phyloP scores from a whole-genome alignment of 495 filamentous ascomycete genomes.

The Hyaloscypha variabilis region DNA sequence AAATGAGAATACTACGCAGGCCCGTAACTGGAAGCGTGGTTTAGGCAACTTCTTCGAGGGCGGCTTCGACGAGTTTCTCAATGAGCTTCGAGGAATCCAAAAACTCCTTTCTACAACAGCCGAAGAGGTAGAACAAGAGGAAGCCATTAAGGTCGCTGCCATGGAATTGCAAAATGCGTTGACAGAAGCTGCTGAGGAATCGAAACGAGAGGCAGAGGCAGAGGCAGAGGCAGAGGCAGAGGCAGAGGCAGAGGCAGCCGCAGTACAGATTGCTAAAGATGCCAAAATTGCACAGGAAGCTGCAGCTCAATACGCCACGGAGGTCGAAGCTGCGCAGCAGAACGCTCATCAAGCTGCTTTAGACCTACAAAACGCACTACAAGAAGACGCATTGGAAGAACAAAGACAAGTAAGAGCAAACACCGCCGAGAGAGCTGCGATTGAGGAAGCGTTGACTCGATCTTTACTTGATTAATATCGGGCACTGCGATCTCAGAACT shows the following conservation, averaged over 20 bases:
- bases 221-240: no score
- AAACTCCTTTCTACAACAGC: conserved; percentile 12
- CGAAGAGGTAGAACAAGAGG: conserved; percentile 21
- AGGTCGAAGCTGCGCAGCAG: no score
- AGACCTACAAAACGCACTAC: no score
- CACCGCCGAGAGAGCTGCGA: neutral
- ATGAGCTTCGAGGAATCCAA: conserved; percentile 33
- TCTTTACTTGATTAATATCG: neutral
- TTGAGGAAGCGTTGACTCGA: neutral
- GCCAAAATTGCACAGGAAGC: no score
- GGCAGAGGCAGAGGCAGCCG: no score
- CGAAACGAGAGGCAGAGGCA: no score
- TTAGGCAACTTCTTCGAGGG: conserved; percentile 49
- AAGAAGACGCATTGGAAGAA: no score
- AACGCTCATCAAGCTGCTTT: no score
- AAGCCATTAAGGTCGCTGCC: neutral
- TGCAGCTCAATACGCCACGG: no score
- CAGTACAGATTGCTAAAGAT: no score
- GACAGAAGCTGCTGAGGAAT: no score
- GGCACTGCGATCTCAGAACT: neutral
- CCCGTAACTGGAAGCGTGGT: conserved; percentile 42
- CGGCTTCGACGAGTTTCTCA: conserved; percentile 31
- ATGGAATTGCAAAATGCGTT: neutral
- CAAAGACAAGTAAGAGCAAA: neutral
- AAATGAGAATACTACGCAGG: conserved; percentile 28